Evolutionary conservation across 495 filamentous ascomycete genomes (phyloP).

Genomic region (Immersiella caudata): DNA sequence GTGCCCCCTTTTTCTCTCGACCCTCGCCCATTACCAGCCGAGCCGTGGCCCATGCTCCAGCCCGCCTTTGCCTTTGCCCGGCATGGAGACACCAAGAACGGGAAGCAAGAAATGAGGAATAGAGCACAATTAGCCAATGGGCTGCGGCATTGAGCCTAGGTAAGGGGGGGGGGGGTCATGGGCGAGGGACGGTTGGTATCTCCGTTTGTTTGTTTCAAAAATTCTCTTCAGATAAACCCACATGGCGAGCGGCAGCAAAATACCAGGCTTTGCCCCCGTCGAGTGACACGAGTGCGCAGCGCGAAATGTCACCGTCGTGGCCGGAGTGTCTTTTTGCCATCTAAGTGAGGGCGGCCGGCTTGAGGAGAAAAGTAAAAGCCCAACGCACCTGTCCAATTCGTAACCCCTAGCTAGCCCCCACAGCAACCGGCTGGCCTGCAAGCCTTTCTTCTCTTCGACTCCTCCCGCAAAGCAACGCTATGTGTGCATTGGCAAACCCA

Average conservation of each 20-base stretch:
- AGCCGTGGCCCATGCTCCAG: slow-evolving; percentile 27
- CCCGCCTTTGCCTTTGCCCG: slow-evolving; percentile 4
- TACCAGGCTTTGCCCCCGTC: slow-evolving; percentile 9
- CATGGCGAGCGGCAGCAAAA: neutral
- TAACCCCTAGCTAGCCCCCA: slow-evolving; percentile 13
- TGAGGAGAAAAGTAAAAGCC: neutral
- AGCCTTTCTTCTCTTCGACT: neutral
- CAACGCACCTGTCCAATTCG: neutral
- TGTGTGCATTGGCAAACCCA: neutral
- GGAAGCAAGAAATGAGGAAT: neutral
- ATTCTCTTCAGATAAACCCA: slow-evolving; percentile 3
- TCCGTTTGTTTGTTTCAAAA: neutral
- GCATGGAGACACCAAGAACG: slow-evolving; percentile 6
- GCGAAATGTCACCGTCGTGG: slow-evolving; percentile 16
- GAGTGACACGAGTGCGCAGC: neutral
- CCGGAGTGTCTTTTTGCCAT: slow-evolving; percentile 13
- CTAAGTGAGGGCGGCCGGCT: neutral
- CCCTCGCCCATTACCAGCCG: slow-evolving; percentile 26
- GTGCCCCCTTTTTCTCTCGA: neutral
- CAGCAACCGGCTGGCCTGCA: neutral
- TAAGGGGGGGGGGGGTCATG: neutral
- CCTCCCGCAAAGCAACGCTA: neutral
- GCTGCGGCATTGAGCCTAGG: slow-evolving; percentile 8
- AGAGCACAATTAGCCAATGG: slow-evolving; percentile 7
- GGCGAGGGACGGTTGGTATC: neutral